These are phyloP conservation scores for Agaricus subrufescens DNA, from an alignment of 768 basidiomycete species.

Conservation along the genomic window DNA sequence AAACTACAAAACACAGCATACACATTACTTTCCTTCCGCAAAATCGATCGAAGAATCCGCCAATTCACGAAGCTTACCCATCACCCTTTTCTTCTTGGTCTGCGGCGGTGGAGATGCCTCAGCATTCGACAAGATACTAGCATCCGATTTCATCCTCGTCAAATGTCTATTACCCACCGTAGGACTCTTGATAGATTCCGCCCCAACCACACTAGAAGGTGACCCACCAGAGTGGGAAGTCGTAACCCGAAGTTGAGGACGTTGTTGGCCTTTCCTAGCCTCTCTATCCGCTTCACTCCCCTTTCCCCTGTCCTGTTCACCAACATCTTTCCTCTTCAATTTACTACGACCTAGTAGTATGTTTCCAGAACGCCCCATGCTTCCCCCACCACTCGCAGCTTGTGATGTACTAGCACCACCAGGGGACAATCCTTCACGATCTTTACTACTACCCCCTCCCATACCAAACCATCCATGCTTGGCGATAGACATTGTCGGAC, in stretches of 20 bases:
- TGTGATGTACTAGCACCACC: not conserved
- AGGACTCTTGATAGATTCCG: slow-evolving; percentile 3
- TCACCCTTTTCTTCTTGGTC: slow-evolving; percentile 24
- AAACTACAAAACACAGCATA: not conserved
- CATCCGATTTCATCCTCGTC: slow-evolving; percentile 8
- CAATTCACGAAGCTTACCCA: slow-evolving; percentile 21
- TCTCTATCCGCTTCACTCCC: slow-evolving; percentile 19
- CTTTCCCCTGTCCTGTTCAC: slow-evolving; percentile 15
- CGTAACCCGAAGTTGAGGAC: slow-evolving; percentile 27
- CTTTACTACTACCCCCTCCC: slow-evolving; percentile 7
- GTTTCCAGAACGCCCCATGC: slow-evolving; percentile 8
- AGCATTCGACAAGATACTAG: slow-evolving; percentile 5
- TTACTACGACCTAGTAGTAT: slow-evolving; percentile 9
- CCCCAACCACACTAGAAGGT: not conserved
- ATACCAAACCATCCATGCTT: slow-evolving; percentile 5
- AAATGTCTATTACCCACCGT: not conserved
- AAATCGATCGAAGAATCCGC: slow-evolving; percentile 22
- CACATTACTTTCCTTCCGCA: slow-evolving; percentile 16
- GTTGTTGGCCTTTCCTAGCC: slow-evolving; percentile 13
- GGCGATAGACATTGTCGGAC: not conserved
- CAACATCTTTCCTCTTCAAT: slow-evolving; percentile 16
- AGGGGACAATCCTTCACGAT: not conserved
- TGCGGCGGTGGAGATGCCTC: slow-evolving; percentile 9
- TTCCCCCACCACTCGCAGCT: not conserved
- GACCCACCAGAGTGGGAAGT: slow-evolving; percentile 13